Base-by-base conservation (phyloP, 495 filamentous ascomycete genomes). In the Lasiosphaeria hispida region DNA sequence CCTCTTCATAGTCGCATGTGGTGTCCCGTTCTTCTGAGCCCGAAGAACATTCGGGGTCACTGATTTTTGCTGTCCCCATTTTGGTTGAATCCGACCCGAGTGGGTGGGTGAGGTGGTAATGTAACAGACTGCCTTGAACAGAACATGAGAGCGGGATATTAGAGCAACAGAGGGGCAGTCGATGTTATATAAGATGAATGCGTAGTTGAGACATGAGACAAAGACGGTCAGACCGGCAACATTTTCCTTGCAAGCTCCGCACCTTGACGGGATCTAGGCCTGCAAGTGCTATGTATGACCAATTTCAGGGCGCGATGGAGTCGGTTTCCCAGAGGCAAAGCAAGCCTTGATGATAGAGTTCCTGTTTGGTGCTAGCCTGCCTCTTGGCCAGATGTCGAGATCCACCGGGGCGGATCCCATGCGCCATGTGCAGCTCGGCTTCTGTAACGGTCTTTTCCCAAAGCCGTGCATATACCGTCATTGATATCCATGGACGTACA, bases 1-100 rank as follows among this genome's bases (percentile, higher is more conserved):
- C 73, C n/a, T 70, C 73, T 13, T 70, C 73, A 33, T 58, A 34
- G 7, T 40, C 41, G n/a, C 6, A 42, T 45, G n/a, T 10, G 10
- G 42, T 14, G 14, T 52, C 43, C 10, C 5, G 23, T 30, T 53
- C 40, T 3, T 49, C 48, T 1, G 55, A 35, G 6, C 36, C 39
- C 30, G 53, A 48, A n/a, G 35, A 13, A 23, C 15, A 41, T 18
- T 58, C 44, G 10, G 43, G n/a, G 55, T 53, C 48, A 5, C 35
- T 47, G 23, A 33, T 19, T 33, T 19, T 58, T 15, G 44, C 8
- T 19, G 52, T 59, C n/a, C 10, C 14, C 7, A 41, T 8, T 11
- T 7, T 7, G 43, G 43, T 17, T 17, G 43, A 18, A 3, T 47
- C 3, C 3, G 15, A 14, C 17, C 19, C 43, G 10, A 47, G 17